Evolutionary conservation across 2,329 filamentous ascomycete genomes (phyloP).

Genomic region (Aspergillus costaricaensis): DNA sequence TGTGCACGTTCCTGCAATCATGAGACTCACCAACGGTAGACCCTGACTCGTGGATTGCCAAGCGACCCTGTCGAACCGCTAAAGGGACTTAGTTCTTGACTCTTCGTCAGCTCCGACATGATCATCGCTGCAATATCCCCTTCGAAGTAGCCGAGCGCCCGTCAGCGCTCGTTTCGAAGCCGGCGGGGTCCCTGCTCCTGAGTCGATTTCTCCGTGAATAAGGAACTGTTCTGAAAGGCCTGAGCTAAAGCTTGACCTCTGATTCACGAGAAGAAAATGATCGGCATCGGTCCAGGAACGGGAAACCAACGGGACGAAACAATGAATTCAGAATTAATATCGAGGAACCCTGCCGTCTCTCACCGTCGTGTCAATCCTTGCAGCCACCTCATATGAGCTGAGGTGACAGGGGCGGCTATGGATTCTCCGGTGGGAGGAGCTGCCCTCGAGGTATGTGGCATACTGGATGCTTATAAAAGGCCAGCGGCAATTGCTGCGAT

Average conservation of each 20-base stretch:
- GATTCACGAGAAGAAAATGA: not conserved
- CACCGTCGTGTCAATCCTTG: not conserved
- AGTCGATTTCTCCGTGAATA: not conserved
- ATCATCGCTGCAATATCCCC: not conserved
- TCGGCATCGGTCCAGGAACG: not conserved
- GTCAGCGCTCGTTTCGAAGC: not conserved
- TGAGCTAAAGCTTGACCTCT: not conserved
- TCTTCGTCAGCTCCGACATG: not conserved
- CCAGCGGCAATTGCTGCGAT: not conserved
- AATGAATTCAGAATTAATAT: not conserved
- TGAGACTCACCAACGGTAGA: not conserved
- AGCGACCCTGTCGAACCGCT: not conserved
- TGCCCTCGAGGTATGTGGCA: not conserved
- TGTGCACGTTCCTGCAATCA: not conserved
- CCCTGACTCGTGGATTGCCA: not conserved
- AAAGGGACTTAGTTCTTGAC: not conserved
- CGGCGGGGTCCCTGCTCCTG: not conserved
- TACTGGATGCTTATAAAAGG: not conserved
- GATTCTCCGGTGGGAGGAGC: not conserved
- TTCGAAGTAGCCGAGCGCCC: not conserved
- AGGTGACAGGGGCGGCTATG: not conserved
- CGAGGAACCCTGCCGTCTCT: not conserved
- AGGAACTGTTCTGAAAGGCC: not conserved
- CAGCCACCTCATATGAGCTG: not conserved
- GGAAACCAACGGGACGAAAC: not conserved